Base-by-base conservation (phyloP, 768 basidiomycete species). In the Amanita pseudoporphyria region DNA sequence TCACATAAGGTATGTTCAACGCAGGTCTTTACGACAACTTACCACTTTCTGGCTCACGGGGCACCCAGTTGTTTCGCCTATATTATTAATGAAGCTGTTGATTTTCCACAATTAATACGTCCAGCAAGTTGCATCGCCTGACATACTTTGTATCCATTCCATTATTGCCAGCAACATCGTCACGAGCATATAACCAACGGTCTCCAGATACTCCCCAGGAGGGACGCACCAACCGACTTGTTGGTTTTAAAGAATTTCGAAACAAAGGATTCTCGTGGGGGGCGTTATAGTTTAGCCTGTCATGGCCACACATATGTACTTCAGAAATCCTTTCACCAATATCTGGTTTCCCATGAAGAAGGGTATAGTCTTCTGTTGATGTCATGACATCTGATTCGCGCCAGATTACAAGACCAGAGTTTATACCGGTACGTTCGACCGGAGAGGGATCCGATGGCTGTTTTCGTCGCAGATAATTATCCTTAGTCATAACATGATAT, bases 41-140 rank as follows among this genome's bases (percentile, higher is more conserved):
- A 81, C 79, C 56, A 91, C 77, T 69, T 79, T 78, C 65, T 85
- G 84, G 0, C 74, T 67, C 47, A 64, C 78, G 2, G 88, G 84
- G 62, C 91, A 93, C 5, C 91, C 90, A 3, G 63, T 62, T 6
- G 71, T 77, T 18, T 76, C 70, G 12, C 87, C 87, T 53, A 95
- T 93, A 18, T 66, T 68, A 53, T 73, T 65, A 42, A 74, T 72
- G 59, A 87, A 92, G 63, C 88, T 91, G 39, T 43, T 18, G 33
- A 49, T 45, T 45, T 40, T 32, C 21, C 31, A 43, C 21, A 28
- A 19, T 32, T 37, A 31, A 32, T n/a, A 41, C 6, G 38, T 5
- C 26, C 56, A 30, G 6, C 32, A 32, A 64, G 9, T 33, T 22
- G 6, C 19, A 26, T 43, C 28, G 2, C 7, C 13, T 33, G 7